Conservation (phyloP, 2,329 filamentous ascomycete species). For the Bipolaris zeicola region DNA sequence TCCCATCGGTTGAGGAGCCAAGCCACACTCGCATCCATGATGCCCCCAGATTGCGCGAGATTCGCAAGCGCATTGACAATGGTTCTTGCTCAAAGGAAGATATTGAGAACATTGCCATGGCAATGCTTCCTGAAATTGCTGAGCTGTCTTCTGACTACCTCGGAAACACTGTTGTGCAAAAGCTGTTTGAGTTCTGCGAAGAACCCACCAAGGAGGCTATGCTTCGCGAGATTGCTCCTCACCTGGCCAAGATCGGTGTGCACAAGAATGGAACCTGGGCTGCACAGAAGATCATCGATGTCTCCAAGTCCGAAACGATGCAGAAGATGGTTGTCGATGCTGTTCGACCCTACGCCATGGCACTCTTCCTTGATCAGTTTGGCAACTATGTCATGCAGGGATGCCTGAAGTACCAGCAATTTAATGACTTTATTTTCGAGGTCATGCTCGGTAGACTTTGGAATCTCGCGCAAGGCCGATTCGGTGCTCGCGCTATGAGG, state of each 20-base stretch:
- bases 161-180: conserved; percentile 99
- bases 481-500: conserved; percentile 93
- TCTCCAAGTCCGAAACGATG: conserved; percentile 82
- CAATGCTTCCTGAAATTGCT: conserved; percentile 96
- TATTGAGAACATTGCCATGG: conserved; percentile 88
- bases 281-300: conserved; percentile 98
- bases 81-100: conserved; percentile 83
- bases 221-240: conserved; percentile 84
- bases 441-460: conserved; percentile 93
- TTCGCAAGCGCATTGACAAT: conserved; percentile 97
- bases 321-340: conserved; percentile 84
- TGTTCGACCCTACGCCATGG: conserved; percentile 83
- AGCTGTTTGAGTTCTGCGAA: conserved; percentile 95
- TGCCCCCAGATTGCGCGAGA: conserved; percentile 91
- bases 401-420: conserved; percentile 87
- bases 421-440: conserved; percentile 97
- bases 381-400: conserved; percentile 98
- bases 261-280: conserved; percentile 99
- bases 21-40: conserved; percentile 89
- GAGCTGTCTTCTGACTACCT: conserved; percentile 95
- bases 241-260: conserved; percentile 93
- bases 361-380: conserved; percentile 95
- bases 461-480: conserved; percentile 91
- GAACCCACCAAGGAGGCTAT: conserved; percentile 90
- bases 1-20: conserved; percentile 86